A percentile compares a stretch with the other conserved stretches of the same genome.
phyloP scores from a whole-genome alignment of 228 moss, liverwort and hornwort species.

The Sphagnum fallax region DNA sequence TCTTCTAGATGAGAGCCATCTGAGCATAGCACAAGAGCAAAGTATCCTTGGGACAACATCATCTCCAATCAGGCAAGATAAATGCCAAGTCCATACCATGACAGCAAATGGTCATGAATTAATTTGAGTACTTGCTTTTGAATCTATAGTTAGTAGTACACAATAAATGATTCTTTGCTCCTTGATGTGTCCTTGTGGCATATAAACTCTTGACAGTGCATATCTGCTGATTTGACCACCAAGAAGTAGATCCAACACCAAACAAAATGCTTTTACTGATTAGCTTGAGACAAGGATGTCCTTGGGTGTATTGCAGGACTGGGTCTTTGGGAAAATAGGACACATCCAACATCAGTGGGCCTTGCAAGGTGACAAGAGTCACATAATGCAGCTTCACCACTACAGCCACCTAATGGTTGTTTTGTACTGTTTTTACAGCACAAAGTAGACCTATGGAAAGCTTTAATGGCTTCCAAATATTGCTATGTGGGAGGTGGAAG shows the following conservation, averaged over 20 bases:
- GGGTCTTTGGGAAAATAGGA: not conserved
- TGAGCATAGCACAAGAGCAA: conserved; percentile 20
- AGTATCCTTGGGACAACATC: not conserved
- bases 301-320: not conserved
- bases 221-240: not conserved
- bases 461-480: too few relatives aligned
- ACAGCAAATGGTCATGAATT: too few relatives aligned
- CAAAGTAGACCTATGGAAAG: too few relatives aligned
- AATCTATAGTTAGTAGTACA: too few relatives aligned
- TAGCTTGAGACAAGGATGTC: not conserved
- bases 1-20: conserved; percentile 41
- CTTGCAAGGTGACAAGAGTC: too few relatives aligned
- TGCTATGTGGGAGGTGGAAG: too few relatives aligned
- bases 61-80: not conserved
- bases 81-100: not conserved
- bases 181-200: not conserved
- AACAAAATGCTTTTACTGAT: not conserved
- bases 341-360: not conserved
- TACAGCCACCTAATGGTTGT: too few relatives aligned
- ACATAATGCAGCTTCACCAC: too few relatives aligned
- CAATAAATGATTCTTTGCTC: not conserved
- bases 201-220: not conserved
- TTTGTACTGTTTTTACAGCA: too few relatives aligned
- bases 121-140: too few relatives aligned
- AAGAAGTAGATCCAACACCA: not conserved